Percentiles rank a stretch among this genome's conserved stretches.
Conservation (phyloP, 2,329 filamentous ascomycete species). For the Coniochaeta pulveracea region DNA sequence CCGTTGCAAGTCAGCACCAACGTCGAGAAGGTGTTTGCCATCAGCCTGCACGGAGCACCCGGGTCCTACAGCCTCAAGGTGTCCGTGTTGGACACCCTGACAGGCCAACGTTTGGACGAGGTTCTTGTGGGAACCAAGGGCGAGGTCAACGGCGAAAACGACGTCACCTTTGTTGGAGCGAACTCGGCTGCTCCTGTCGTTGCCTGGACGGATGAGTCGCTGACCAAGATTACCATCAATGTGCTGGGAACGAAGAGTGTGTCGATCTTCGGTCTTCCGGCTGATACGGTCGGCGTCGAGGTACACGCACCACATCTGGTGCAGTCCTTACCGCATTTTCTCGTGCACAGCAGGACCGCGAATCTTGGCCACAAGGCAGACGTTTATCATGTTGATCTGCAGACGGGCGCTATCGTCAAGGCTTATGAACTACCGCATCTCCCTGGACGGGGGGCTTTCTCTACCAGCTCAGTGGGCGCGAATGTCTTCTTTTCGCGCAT, state of each 20-base stretch:
- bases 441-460: slow-evolving; percentile 61
- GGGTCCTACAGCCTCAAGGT: slow-evolving; percentile 70
- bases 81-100: slow-evolving; percentile 58
- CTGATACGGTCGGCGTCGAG: slow-evolving; percentile 38
- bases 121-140: slow-evolving; percentile 61
- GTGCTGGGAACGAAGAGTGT: slow-evolving; percentile 51
- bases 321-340: slow-evolving; percentile 68
- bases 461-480: slow-evolving; percentile 63
- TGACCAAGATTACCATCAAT: slow-evolving; percentile 57
- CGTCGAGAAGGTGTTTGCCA: slow-evolving; percentile 60
- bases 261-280: slow-evolving; percentile 39
- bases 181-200: slow-evolving; percentile 66
- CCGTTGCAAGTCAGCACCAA: slow-evolving; percentile 68
- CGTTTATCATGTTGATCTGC: slow-evolving; percentile 72
- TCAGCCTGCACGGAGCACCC: slow-evolving; percentile 60
- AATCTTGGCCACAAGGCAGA: slow-evolving; percentile 69
- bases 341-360: slow-evolving; percentile 67
- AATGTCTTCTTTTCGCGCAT: slow-evolving; percentile 86
- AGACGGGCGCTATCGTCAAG: slow-evolving; percentile 57
- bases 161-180: slow-evolving; percentile 64
- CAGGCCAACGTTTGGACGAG: slow-evolving; percentile 62
- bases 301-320: slow-evolving; percentile 65
- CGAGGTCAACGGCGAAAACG: slow-evolving; percentile 52
- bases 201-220: slow-evolving; percentile 58
- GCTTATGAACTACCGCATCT: slow-evolving; percentile 70